Conservation (phyloP, 306 rosid genomes). For the Acacia crassicarpa region DNA sequence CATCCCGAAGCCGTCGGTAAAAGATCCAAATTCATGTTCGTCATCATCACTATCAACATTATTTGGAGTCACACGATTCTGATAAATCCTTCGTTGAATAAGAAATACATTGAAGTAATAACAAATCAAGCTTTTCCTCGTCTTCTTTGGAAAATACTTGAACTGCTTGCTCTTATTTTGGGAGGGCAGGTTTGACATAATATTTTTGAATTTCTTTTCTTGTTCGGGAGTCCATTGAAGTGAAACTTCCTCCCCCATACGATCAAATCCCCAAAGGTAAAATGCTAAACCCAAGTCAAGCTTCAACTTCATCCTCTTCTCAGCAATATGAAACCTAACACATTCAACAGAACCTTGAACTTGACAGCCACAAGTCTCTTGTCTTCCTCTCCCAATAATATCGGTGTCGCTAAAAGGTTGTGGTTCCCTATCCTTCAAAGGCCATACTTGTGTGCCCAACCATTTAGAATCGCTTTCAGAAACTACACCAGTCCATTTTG, state of each 20-base stretch:
- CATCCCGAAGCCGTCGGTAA: conserved; percentile 58
- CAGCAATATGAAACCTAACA: conserved; percentile 81
- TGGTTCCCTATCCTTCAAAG: conserved; percentile 34
- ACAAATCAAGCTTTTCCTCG: conserved; percentile 59
- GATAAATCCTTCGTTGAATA: conserved; percentile 71
- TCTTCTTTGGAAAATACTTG: conserved; percentile 58
- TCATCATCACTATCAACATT: conserved; percentile 76
- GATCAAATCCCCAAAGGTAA: conserved; percentile 69
- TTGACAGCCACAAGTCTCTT: conserved; percentile 52
- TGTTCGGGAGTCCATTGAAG: conserved; percentile 78
- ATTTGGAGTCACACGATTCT: conserved; percentile 74
- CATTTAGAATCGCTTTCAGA: conserved; percentile 73
- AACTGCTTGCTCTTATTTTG: conserved; percentile 20
- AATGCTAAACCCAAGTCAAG: conserved; percentile 67
- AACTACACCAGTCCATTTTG: conserved; percentile 68
- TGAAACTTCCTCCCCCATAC: conserved; percentile 86
- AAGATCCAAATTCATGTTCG: conserved; percentile 67
- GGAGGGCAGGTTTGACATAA: conserved; percentile 41
- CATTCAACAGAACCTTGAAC: conserved; percentile 72
- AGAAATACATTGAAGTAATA: conserved; percentile 84
- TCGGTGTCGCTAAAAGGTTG: conserved; percentile 7
- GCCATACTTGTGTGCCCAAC: conserved; percentile 73
- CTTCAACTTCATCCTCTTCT: conserved; percentile 71
- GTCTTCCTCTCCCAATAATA: conserved; percentile 55
- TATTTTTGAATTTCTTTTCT: conserved; percentile 65